A percentile compares a stretch with the other conserved stretches of the same genome.
Conservation (phyloP, 2,329 filamentous ascomycete genomes). For the Diplodia scrobiculata region DNA sequence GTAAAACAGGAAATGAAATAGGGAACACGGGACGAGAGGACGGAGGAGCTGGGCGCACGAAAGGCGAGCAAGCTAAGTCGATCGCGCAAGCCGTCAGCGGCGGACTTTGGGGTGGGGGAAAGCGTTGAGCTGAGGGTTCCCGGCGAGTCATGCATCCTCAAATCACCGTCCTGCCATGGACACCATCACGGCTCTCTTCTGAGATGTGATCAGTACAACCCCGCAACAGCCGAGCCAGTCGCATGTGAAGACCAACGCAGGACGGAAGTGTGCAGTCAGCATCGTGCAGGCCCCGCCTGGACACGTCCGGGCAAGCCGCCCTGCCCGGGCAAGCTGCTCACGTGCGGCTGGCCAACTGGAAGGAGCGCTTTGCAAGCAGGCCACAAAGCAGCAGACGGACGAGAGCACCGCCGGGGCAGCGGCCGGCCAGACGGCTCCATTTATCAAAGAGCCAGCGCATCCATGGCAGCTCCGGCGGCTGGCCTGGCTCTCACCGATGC, state of each 20-base stretch:
- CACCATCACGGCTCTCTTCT: not conserved
- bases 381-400: not conserved
- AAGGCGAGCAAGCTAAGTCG: slow-evolving; percentile 3
- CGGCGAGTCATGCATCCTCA: slow-evolving; percentile 10
- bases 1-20: slow-evolving; percentile 1
- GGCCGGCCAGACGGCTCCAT: slow-evolving; percentile 6
- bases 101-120: slow-evolving; percentile 27
- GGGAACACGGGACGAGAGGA: not conserved
- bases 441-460: not conserved
- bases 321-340: not conserved
- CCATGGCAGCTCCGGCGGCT: not conserved
- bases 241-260: not conserved
- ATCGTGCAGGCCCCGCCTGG: too few relatives aligned
- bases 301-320: not conserved
- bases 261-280: not conserved
- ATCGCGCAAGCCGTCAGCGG: slow-evolving; percentile 17
- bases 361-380: not conserved
- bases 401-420: not conserved
- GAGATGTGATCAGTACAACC: not conserved
- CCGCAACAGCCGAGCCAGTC: not conserved
- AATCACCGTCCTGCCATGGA: slow-evolving; percentile 1
- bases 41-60: slow-evolving; percentile 2
- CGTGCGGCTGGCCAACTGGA: not conserved
- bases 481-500: not conserved
- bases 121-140: slow-evolving; percentile 9